Evolutionary conservation across 1,284 basidiomycete genomes (phyloP).

Genomic region (Ganoderma multipileum): DNA sequence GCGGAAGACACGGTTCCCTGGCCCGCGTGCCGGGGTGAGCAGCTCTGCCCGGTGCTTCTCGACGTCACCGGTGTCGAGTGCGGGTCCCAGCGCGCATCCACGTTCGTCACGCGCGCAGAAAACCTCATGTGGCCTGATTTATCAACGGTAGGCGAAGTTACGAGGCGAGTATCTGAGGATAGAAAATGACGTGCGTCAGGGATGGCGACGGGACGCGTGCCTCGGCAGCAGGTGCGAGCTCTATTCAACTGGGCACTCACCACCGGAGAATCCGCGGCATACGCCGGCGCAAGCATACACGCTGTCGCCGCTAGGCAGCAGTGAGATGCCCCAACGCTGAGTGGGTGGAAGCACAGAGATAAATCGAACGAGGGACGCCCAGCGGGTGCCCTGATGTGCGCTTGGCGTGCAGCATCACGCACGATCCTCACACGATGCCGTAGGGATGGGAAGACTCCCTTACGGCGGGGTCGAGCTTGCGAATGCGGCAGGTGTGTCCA

Average conservation of each 20-base stretch:
- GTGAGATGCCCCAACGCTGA: slow-evolving; percentile 5
- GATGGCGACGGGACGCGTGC: neutral
- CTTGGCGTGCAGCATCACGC: slow-evolving; percentile 10
- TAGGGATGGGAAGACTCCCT: slow-evolving; percentile 30
- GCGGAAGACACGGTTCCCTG: slow-evolving; percentile 12
- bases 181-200: neutral
- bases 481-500: slow-evolving; percentile 24
- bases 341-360: slow-evolving; percentile 3
- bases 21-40: slow-evolving; percentile 9
- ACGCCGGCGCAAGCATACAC: slow-evolving; percentile 3
- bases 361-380: neutral
- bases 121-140: neutral
- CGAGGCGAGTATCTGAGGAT: neutral
- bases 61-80: slow-evolving; percentile 10
- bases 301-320: slow-evolving; percentile 11
- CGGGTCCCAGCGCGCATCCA: slow-evolving; percentile 3
- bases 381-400: slow-evolving; percentile 16
- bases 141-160: neutral
- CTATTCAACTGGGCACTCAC: slow-evolving; percentile 1
- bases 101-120: neutral
- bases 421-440: slow-evolving; percentile 8
- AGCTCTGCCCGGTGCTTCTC: slow-evolving; percentile 12
- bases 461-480: slow-evolving; percentile 21
- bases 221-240: neutral
- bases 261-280: slow-evolving; percentile 22